These are phyloP conservation scores for Emergomyces orientalis DNA, from an alignment of 2,329 filamentous ascomycete species.

Conservation along the genomic window DNA sequence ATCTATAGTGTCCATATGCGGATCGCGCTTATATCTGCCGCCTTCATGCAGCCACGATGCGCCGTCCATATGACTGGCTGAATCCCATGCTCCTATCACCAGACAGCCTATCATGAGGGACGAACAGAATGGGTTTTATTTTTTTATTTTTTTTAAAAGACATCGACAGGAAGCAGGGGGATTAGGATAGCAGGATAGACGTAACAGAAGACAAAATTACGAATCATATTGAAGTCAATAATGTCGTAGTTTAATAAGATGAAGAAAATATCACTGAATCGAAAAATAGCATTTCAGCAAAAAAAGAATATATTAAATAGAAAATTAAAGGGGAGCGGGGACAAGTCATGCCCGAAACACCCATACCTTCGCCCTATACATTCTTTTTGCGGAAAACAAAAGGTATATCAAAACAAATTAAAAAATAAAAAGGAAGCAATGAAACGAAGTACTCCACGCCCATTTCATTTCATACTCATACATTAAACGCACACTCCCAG, in stretches of 20 bases:
- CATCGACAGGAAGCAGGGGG: background rate
- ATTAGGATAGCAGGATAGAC: background rate
- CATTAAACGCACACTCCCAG: background rate
- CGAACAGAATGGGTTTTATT: background rate
- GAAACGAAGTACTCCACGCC: background rate
- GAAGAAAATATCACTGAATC: background rate
- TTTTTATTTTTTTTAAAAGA: background rate
- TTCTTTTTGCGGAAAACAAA: background rate
- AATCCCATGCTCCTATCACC: constrained; percentile 4
- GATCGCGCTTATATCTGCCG: background rate
- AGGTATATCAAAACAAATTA: background rate
- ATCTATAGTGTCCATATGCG: background rate
- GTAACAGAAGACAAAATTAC: background rate
- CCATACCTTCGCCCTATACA: background rate
- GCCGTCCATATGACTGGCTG: background rate
- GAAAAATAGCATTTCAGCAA: background rate
- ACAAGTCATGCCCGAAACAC: background rate
- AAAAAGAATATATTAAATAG: background rate
- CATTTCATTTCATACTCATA: constrained; percentile 7
- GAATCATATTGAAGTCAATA: background rate
- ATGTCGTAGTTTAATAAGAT: background rate
- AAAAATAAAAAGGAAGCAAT: background rate
- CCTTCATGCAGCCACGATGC: background rate
- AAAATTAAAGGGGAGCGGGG: background rate
- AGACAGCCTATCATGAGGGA: background rate